Percentiles rank a stretch among this genome's conserved stretches.
Evolutionary conservation across 2,329 filamentous ascomycete species (phyloP).

Genomic region (Colletotrichum australisinense): DNA sequence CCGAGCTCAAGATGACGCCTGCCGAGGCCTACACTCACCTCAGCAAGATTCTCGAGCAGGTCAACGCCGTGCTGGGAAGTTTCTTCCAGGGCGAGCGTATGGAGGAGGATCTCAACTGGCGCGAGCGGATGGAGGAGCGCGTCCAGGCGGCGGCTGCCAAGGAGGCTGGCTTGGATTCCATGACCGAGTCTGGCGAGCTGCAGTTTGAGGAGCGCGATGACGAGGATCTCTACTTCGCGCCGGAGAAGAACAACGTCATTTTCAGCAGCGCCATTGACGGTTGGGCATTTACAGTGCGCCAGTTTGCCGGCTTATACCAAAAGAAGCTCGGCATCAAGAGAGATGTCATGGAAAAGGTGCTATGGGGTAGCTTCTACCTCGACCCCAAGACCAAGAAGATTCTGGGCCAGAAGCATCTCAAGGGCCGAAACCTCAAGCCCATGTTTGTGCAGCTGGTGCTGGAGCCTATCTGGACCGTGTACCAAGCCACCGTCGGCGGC

Average conservation of each 20-base stretch:
- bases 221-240: conserved; percentile 97
- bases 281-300: conserved; percentile 97
- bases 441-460: conserved; percentile 98
- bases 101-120: conserved; percentile 97
- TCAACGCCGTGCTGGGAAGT: conserved; percentile 96
- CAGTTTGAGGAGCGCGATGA: conserved; percentile 93
- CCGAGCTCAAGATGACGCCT: conserved; percentile 94
- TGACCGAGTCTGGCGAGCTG: conserved; percentile 67
- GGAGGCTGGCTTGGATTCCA: conserved; percentile 49
- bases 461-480: conserved; percentile 96
- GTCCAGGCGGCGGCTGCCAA: conserved; percentile 67
- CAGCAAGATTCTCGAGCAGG: conserved; percentile 90
- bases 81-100: conserved; percentile 98
- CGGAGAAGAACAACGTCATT: conserved; percentile 98
- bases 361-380: conserved; percentile 97
- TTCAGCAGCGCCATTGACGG: conserved; percentile 98
- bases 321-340: conserved; percentile 97
- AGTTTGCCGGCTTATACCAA: conserved; percentile 94
- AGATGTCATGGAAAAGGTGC: conserved; percentile 86
- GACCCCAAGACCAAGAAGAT: conserved; percentile 98
- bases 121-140: conserved; percentile 90
- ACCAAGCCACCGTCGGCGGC: conserved; percentile 87
- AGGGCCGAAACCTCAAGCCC: conserved; percentile 90
- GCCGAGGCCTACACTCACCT: conserved; percentile 90
- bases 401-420: conserved; percentile 89